Percentiles rank a stretch among this genome's conserved stretches.
These are phyloP conservation scores for Penicillium corylophilum DNA, from an alignment of 2,329 filamentous ascomycete species.

Conservation along the genomic window DNA sequence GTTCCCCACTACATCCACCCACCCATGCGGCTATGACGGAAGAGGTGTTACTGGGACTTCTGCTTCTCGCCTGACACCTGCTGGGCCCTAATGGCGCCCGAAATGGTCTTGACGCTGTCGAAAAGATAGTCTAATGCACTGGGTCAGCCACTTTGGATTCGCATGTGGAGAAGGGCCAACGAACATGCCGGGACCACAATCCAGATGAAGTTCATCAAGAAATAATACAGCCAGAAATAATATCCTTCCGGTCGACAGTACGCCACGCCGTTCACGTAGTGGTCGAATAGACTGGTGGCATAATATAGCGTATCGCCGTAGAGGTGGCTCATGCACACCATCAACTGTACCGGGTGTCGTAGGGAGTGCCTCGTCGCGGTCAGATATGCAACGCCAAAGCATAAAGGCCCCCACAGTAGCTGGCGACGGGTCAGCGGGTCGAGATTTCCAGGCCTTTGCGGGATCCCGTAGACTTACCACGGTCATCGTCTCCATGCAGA, in stretches of 20 bases:
- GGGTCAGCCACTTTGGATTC: constrained; percentile 4
- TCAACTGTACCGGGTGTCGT: constrained; percentile 59
- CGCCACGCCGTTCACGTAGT: constrained; percentile 52
- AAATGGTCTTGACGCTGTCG: constrained; percentile 32
- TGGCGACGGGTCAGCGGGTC: constrained; percentile 26
- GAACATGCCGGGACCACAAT: constrained; percentile 60
- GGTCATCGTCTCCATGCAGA: constrained; percentile 85
- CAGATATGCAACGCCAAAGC: constrained; percentile 56
- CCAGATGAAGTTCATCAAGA: constrained; percentile 67
- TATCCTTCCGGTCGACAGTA: constrained; percentile 63
- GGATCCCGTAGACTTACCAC: constrained; percentile 54
- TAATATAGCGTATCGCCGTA: constrained; percentile 66
- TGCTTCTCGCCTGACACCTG: constrained; percentile 17
- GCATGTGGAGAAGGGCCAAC: constrained; percentile 24
- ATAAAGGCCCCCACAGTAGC: constrained; percentile 62
- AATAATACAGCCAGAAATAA: constrained; percentile 67
- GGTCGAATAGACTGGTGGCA: constrained; percentile 62
- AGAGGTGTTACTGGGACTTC: constrained; percentile 30
- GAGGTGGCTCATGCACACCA: constrained; percentile 63
- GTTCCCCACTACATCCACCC: constrained; percentile 14
- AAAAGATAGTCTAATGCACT: constrained; percentile 31
- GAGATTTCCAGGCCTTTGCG: neutral
- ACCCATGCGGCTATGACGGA: constrained; percentile 21
- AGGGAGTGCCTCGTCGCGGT: constrained; percentile 56
- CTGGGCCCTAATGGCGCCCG: constrained; percentile 28